A percentile compares a stretch with the other conserved stretches of the same genome.
These are phyloP conservation scores for Camptophora hylomeconis DNA, from an alignment of 2,329 filamentous ascomycete genomes.

Conservation along the genomic window DNA sequence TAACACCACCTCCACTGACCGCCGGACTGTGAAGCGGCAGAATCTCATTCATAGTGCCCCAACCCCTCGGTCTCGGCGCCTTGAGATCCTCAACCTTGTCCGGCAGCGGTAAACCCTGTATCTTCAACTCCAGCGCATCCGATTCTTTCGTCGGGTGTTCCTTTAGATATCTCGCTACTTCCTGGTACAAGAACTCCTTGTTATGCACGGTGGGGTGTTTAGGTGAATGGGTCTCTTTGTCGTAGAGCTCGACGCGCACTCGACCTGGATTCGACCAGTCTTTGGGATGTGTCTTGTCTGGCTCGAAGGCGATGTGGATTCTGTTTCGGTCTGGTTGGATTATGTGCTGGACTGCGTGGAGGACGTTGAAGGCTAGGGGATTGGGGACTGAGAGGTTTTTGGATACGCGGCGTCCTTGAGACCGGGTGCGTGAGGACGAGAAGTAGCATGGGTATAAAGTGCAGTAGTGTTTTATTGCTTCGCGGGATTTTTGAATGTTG, in stretches of 20 bases:
- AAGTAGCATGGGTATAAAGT: conserved; percentile 96
- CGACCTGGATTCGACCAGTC: conserved; percentile 96
- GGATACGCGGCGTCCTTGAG: conserved; percentile 69
- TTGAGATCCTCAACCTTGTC: conserved; percentile 57
- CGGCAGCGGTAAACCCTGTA: conserved; percentile 58
- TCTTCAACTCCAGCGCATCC: conserved; percentile 55
- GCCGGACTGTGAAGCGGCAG: conserved; percentile 80
- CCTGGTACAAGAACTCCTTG: conserved; percentile 77
- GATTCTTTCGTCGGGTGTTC: conserved; percentile 64
- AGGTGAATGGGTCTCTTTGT: conserved; percentile 37
- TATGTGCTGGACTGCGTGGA: conserved; percentile 56
- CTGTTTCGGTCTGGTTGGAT: conserved; percentile 24
- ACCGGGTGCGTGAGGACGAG: conserved; percentile 55
- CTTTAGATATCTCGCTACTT: conserved; percentile 64
- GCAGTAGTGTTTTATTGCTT: conserved; percentile 61
- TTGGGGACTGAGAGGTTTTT: conserved; percentile 61
- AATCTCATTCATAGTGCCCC: conserved; percentile 77
- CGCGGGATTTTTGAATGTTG: conserved; percentile 33
- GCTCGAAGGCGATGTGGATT: conserved; percentile 58
- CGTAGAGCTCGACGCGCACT: conserved; percentile 59
- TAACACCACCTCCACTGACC: conserved; percentile 83
- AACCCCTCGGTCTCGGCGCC: conserved; percentile 69
- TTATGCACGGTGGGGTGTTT: conserved; percentile 46
- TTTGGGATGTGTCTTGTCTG: conserved; percentile 83
- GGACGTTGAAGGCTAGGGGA: conserved; percentile 79